These are phyloP conservation scores for Cadophora sp. DNA, from an alignment of 2,329 filamentous ascomycete genomes.

Conservation along the genomic window DNA sequence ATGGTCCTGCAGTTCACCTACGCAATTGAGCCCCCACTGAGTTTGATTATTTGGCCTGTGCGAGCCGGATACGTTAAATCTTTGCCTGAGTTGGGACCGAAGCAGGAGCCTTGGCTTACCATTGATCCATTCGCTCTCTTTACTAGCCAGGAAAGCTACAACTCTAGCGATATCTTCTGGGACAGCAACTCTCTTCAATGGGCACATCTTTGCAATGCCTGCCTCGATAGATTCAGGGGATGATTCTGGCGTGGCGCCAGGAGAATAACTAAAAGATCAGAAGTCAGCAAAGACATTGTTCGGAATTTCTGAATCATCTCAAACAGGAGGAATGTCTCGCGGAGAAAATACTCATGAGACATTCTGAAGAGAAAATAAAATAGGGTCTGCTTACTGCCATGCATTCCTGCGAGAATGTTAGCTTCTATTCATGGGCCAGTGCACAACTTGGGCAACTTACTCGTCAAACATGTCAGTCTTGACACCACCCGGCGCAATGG, in stretches of 20 bases:
- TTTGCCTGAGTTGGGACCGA: background rate
- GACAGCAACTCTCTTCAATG: conserved; percentile 63
- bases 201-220: conserved; percentile 59
- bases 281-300: background rate
- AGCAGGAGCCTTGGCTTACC: conserved; percentile 51
- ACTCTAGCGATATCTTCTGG: conserved; percentile 61
- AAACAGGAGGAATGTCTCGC: background rate
- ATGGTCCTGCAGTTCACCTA: conserved; percentile 10
- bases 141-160: conserved; percentile 53
- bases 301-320: background rate
- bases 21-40: conserved; percentile 37
- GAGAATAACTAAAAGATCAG: conserved; percentile 55
- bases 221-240: conserved; percentile 62
- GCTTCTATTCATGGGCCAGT: background rate
- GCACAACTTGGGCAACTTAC: conserved; percentile 51
- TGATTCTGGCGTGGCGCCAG: conserved; percentile 58
- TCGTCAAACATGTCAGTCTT: conserved; percentile 71
- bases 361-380: background rate
- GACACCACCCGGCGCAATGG: conserved; percentile 72
- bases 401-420: conserved; percentile 31
- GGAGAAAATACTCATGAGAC: background rate
- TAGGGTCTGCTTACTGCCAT: conserved; percentile 51
- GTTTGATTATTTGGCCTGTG: conserved; percentile 39
- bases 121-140: conserved; percentile 70
- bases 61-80: background rate